Conservation (phyloP, 2,329 filamentous ascomycete species). For the Fusarium duplospermum region DNA sequence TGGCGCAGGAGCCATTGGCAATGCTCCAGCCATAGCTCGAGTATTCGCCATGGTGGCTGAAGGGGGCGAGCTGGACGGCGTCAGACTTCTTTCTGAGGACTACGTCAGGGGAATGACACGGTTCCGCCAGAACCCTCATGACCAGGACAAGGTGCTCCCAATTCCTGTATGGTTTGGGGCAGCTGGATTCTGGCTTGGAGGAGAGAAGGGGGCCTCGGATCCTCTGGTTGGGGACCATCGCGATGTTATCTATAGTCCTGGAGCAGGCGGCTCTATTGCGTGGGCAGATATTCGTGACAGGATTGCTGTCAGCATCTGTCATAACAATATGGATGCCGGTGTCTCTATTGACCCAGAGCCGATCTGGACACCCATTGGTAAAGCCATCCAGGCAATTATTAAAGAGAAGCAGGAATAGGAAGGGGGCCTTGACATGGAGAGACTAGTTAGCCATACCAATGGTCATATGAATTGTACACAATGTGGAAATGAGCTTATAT, state of each 20-base stretch:
- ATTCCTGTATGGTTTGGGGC: conserved; percentile 2
- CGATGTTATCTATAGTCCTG: conserved; percentile 4
- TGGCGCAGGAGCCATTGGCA: conserved; percentile 8
- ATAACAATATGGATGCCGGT: conserved; percentile 3
- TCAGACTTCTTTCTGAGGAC: background rate
- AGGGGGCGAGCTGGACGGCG: background rate
- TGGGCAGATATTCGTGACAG: conserved; percentile 5
- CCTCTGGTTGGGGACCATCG: background rate
- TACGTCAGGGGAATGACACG: background rate
- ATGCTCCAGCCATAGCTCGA: conserved; percentile 4
- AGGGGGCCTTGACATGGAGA: background rate
- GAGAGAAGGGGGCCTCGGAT: background rate
- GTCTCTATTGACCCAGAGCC: background rate
- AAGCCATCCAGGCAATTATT: background rate
- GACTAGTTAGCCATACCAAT: too few relatives aligned
- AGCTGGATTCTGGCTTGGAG: conserved; percentile 2
- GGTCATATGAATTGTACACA: background rate
- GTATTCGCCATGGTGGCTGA: conserved; percentile 13
- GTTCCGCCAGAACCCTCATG: background rate
- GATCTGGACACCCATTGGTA: background rate
- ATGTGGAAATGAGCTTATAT: background rate
- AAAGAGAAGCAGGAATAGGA: background rate
- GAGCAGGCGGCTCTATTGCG: background rate
- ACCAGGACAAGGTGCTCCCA: background rate
- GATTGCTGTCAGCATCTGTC: background rate